Conservation (phyloP, 805 yeast genomes). For the Middelhovenomyces tepae region DNA sequence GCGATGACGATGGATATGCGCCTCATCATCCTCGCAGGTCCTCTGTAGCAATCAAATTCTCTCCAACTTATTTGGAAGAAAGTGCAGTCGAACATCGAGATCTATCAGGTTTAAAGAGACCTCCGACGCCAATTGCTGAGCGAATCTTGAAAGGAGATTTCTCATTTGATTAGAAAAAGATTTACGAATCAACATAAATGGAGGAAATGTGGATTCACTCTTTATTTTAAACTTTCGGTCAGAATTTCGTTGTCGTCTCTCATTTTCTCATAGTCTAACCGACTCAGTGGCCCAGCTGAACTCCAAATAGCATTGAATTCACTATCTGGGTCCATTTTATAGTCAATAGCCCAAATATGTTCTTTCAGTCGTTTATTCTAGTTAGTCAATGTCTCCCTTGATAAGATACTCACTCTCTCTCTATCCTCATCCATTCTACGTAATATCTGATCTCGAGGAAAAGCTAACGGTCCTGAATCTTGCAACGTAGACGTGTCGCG, state of each 20-base stretch:
- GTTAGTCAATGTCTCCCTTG: not conserved
- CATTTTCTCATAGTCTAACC: constrained; percentile 42
- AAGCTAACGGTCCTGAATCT: constrained; percentile 6
- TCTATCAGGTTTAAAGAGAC: constrained; percentile 17
- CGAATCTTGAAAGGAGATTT: constrained; percentile 28
- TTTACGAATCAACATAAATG: not conserved
- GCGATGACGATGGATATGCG: constrained; percentile 10
- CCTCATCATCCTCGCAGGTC: constrained; percentile 25
- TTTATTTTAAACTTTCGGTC: not conserved
- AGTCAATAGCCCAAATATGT: constrained; percentile 1
- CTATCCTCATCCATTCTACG: constrained; percentile 87
- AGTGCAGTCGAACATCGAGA: not conserved
- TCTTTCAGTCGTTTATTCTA: constrained; percentile 3
- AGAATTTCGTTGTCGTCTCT: constrained; percentile 43
- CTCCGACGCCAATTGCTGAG: constrained; percentile 28
- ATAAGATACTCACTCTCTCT: constrained; percentile 40
- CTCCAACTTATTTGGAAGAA: constrained; percentile 6
- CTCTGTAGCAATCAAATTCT: constrained; percentile 22
- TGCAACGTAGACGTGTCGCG: not conserved
- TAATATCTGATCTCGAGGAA: constrained; percentile 46
- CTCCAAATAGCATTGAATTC: constrained; percentile 45
- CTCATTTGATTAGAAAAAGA: constrained; percentile 12
- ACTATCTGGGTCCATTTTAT: constrained; percentile 34
- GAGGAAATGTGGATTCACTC: no score
- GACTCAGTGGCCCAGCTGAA: constrained; percentile 27